phyloP scores from a whole-genome alignment of 1,284 basidiomycete species.

The Pterulicium gracile region DNA sequence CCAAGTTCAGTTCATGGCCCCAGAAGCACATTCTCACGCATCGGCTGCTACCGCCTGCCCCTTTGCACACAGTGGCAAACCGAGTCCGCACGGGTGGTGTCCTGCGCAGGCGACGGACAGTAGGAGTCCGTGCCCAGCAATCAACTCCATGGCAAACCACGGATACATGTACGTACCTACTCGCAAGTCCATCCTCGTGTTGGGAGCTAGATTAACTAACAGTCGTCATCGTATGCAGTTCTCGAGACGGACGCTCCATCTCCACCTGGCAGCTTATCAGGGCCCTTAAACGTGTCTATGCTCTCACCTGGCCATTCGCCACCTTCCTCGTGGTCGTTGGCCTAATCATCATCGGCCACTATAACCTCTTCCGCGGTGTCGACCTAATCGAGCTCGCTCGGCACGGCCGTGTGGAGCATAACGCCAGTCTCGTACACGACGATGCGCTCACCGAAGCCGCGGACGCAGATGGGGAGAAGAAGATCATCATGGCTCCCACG shows the following conservation, averaged over 20 bases:
- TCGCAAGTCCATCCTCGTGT: not conserved
- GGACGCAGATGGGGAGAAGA: conserved; percentile 15
- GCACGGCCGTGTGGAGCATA: conserved; percentile 9
- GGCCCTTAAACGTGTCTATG: not conserved
- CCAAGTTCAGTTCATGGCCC: too few relatives aligned
- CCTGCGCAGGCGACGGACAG: not conserved
- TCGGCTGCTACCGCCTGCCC: not conserved
- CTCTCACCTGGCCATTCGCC: not conserved
- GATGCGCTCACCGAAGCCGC: conserved; percentile 21
- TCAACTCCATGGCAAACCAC: conserved; percentile 1
- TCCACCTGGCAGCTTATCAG: not conserved
- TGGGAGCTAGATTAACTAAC: not conserved
- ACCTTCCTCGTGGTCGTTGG: not conserved
- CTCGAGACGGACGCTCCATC: not conserved
- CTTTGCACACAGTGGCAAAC: not conserved
- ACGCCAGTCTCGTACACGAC: conserved; percentile 35
- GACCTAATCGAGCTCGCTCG: not conserved
- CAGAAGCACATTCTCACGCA: conserved; percentile 1
- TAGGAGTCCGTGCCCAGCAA: not conserved
- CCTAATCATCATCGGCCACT: not conserved
- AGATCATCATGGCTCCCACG: conserved; percentile 20
- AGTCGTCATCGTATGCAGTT: not conserved
- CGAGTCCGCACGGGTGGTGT: not conserved
- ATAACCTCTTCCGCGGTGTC: not conserved
- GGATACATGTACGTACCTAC: conserved; percentile 1